These are phyloP conservation scores for Chloris gayana DNA, from an alignment of 176 grass and related monocot species.

Conservation along the genomic window DNA sequence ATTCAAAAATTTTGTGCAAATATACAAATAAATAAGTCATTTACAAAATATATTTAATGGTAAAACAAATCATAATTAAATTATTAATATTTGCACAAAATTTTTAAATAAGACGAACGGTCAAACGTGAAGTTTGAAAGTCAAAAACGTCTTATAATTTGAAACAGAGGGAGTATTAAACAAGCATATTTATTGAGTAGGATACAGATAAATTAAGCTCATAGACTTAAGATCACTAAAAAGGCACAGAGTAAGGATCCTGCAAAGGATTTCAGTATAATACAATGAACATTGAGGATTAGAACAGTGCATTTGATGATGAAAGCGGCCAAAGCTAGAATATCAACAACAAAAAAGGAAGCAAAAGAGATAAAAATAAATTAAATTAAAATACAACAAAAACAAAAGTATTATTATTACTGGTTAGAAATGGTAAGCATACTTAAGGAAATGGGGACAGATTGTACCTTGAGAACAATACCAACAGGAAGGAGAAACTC, in stretches of 20 bases:
- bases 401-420: neutral
- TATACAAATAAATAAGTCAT: too few relatives aligned
- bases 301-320: neutral
- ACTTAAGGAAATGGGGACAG: conserved; percentile 14
- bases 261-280: conserved; percentile 7
- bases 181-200: conserved; percentile 18
- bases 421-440: conserved; percentile 24
- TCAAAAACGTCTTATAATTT: too few relatives aligned
- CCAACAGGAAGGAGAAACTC: conserved; percentile 95
- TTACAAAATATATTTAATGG: too few relatives aligned
- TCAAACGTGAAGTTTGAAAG: too few relatives aligned
- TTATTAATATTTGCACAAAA: too few relatives aligned
- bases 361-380: neutral
- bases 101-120: too few relatives aligned
- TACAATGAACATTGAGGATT: neutral
- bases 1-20: too few relatives aligned
- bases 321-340: conserved; percentile 3
- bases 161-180: too few relatives aligned
- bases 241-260: conserved; percentile 25
- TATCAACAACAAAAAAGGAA: neutral
- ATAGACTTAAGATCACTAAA: neutral
- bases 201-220: neutral
- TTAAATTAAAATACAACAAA: neutral
- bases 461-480: conserved; percentile 88
- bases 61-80: too few relatives aligned